Conservation (phyloP, 148 eudicot genomes). For the Nepenthes mirabilis region DNA sequence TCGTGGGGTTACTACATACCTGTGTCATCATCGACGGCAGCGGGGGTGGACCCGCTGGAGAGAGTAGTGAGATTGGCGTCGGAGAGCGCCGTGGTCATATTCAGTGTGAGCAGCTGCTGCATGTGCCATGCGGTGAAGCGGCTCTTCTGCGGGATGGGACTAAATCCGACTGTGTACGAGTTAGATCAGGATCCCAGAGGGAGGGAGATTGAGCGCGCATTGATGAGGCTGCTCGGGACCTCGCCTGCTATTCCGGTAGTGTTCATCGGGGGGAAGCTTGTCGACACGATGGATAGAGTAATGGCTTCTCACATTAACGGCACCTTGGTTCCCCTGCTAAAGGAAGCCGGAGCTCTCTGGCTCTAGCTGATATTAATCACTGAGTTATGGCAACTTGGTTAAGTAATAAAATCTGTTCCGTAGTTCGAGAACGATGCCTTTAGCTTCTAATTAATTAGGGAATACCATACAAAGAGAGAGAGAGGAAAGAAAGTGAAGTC, state of each 20-base stretch:
- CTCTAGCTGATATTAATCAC: background rate
- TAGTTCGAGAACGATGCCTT: no score
- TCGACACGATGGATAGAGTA: constrained; percentile 15
- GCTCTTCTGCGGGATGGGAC: constrained; percentile 32
- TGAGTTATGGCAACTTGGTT: no score
- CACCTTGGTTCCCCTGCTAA: constrained; percentile 15
- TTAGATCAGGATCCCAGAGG: constrained; percentile 30
- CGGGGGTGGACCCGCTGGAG: constrained; percentile 15
- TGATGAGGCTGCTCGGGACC: constrained; percentile 6
- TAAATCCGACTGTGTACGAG: constrained; percentile 30
- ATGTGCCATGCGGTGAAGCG: constrained; percentile 44
- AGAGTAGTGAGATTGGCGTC: constrained; percentile 20
- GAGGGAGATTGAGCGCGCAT: constrained; percentile 21
- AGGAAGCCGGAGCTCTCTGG: constrained; percentile 7
- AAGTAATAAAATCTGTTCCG: no score
- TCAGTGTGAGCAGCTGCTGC: constrained; percentile 32
- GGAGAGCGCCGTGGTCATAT: constrained; percentile 39
- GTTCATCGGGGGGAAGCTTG: constrained; percentile 15
- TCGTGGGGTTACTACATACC: constrained; percentile 2
- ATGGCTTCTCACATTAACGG: constrained; percentile 20
- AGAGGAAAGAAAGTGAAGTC: background rate
- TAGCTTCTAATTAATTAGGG: background rate
- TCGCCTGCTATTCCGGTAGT: constrained; percentile 11
- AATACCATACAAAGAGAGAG: background rate
- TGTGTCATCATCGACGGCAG: no score